Percentiles rank a stretch among this genome's conserved stretches.
phyloP scores from a whole-genome alignment of 2,329 filamentous ascomycete genomes.

The Lojkania enalia region DNA sequence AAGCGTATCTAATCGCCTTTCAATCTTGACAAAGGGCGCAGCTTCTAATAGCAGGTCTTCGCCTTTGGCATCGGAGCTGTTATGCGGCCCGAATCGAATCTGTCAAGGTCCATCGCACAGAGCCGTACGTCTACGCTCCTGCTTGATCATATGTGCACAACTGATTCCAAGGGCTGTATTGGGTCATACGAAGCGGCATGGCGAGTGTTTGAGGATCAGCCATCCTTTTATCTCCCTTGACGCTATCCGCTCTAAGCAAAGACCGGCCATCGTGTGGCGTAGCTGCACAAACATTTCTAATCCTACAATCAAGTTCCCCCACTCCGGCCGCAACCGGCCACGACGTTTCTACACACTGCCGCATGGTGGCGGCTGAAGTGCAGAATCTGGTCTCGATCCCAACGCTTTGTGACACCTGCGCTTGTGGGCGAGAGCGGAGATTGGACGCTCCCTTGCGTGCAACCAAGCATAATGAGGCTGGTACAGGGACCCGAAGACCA shows the following conservation, averaged over 20 bases:
- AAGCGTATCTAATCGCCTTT: too few species aligned
- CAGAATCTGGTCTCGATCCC: neutral
- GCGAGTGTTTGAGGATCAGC: neutral
- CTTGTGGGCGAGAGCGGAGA: neutral
- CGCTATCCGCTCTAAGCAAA: neutral
- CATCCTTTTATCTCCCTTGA: neutral
- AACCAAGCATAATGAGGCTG: conserved; percentile 1
- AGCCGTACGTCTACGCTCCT: too few species aligned
- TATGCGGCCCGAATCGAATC: too few species aligned
- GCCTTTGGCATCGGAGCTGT: too few species aligned
- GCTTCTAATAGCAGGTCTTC: too few species aligned
- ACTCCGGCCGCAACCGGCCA: neutral
- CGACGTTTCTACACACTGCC: conserved; percentile 4
- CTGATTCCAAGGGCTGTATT: too few species aligned
- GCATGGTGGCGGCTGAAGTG: neutral
- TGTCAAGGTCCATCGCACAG: too few species aligned
- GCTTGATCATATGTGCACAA: too few species aligned
- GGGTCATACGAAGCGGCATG: neutral
- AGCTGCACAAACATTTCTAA: conserved; percentile 4
- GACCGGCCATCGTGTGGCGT: conserved; percentile 3
- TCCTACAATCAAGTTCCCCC: neutral
- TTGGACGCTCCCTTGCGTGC: conserved; percentile 23
- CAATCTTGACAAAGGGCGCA: too few species aligned
- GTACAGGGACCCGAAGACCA: conserved; percentile 23
- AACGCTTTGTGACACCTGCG: neutral